Evolutionary conservation across 1,139 yeast species (phyloP).

Genomic region (Spathaspora jeffriesii): DNA sequence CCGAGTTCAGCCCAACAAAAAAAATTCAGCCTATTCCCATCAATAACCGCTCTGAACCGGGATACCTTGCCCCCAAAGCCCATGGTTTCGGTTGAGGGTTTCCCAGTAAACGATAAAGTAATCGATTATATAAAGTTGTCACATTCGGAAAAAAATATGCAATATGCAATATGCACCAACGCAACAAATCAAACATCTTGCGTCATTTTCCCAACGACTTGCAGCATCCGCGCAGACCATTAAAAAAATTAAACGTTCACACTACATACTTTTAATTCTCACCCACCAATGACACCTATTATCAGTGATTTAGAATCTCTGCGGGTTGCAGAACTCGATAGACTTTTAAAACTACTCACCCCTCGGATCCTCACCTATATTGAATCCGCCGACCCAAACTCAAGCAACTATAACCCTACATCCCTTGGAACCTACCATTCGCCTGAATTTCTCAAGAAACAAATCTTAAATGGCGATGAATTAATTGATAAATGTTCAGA

Average conservation of each 20-base stretch:
- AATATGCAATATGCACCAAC: not conserved
- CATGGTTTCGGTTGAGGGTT: too few species aligned
- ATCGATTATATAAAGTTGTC: too few species aligned
- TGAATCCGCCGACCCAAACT: slow-evolving; percentile 32
- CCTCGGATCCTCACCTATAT: slow-evolving; percentile 41
- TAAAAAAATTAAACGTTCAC: not conserved
- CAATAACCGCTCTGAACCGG: too few species aligned
- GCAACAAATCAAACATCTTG: not conserved
- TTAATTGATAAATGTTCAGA: slow-evolving; percentile 19
- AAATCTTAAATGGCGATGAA: slow-evolving; percentile 14
- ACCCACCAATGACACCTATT: not conserved
- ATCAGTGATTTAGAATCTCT: slow-evolving; percentile 27
- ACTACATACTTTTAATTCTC: not conserved
- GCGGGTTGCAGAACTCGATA: slow-evolving; percentile 40
- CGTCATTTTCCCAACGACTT: not conserved
- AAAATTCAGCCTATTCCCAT: too few species aligned
- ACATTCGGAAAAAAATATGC: too few species aligned
- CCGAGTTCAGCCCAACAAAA: too few species aligned
- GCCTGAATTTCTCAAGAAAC: slow-evolving; percentile 31
- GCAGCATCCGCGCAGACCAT: not conserved
- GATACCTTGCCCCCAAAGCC: too few species aligned
- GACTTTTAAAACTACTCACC: slow-evolving; percentile 29
- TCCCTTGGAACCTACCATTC: slow-evolving; percentile 42
- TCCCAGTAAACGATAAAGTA: too few species aligned
- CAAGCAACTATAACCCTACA: slow-evolving; percentile 22